Base-by-base conservation (phyloP, 2,329 filamentous ascomycete species). In the Calonectria pteridis region DNA sequence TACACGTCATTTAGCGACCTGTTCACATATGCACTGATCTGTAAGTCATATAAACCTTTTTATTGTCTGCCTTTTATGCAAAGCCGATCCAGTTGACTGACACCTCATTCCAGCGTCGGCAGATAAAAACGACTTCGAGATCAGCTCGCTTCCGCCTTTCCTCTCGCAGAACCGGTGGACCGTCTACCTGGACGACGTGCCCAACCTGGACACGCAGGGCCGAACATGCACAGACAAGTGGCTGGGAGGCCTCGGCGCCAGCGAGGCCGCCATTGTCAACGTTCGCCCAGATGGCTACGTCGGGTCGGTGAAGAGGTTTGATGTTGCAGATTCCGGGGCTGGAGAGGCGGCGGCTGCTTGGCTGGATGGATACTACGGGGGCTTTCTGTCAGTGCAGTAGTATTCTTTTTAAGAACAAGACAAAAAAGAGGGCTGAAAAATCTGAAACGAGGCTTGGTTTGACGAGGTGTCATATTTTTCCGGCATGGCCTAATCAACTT, bases 11-110 rank as follows among this genome's bases (percentile, higher is more conserved):
- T 92, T 69, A 93, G 92, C 80, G 88, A 92, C 62, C 84, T 94
- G 4, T 93, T 94, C 77, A 95, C 93, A 0, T 93, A 92, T 79
- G 88, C 87, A 0, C 81, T 93, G 5, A 91, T 95, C 50, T 95
- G 89, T 90, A 85, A 82, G 88, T 67, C 18, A 62, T 40, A 5
- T 20, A 58, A 29, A n/a, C 16, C 18, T 3, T 6, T 6, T 18
- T 14, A n/a, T n/a, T 53, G 7, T 26, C 6, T 37, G 7, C 40
- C 16, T 37, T 46, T 46, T n/a, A 46, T 46, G 43, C 43, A 46
- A 0, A 46, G 29, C 14, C 23, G 46, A 33, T 6, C n/a, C n/a
- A 37, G 37, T 18, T 37, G 6, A 28, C 71, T 75, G 49, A 75
- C 49, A 59, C 31, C 13, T 23, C 18, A 1, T 16, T 16, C 31